Base-by-base conservation (phyloP, 192 early-diverging fungal species). In the Linnemannia hyalina region DNA sequence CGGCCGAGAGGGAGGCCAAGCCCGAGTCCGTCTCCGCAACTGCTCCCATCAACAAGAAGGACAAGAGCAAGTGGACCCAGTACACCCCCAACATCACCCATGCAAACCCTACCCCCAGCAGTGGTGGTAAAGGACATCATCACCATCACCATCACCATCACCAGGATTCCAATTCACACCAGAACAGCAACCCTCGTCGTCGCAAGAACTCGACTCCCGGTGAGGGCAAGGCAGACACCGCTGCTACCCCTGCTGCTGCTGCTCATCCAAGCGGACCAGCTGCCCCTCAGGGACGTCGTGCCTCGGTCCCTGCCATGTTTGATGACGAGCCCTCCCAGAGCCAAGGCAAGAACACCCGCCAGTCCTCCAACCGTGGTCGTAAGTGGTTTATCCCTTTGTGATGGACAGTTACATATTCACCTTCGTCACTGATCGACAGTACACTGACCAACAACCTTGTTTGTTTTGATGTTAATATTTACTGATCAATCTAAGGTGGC, bases 51-150 rank as follows among this genome's bases (percentile, higher is more conserved):
- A 86, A 55, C 73, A 86, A 86, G 42, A 87, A 80, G 81, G 89
- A 89, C 60, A 90, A 91, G 79, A 90, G 92, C 88, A 91, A 52
- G 49, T 52, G 49, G 49, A 52, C 49, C 18, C 49, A 52, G 18
- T 52, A 52, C 49, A 52, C 49, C 20, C 49, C 88, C 8, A 91
- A 82, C 44, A 93, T 93, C 70, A 92, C 90, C 36, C 92, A 93
- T 68, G 77, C 90, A 13, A 87, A 52, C 18, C 49, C 49, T 52
- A 52, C 49, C 20, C 16, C 49, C 5, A 16, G 49, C 20, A 16
- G 49, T 5, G 49, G 49, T 52, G 49, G 49, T 22, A 52, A 52
- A 6, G 49, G 49, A 22, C 49, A 52, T 18, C 49, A 52, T 6
- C 49, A 52, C 18, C 49, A 52, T 2, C 91, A 52, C 18, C 49